Evolutionary conservation across 1,139 yeast species (phyloP).

Genomic region (Hemisphaericaspora xylanilytica): DNA sequence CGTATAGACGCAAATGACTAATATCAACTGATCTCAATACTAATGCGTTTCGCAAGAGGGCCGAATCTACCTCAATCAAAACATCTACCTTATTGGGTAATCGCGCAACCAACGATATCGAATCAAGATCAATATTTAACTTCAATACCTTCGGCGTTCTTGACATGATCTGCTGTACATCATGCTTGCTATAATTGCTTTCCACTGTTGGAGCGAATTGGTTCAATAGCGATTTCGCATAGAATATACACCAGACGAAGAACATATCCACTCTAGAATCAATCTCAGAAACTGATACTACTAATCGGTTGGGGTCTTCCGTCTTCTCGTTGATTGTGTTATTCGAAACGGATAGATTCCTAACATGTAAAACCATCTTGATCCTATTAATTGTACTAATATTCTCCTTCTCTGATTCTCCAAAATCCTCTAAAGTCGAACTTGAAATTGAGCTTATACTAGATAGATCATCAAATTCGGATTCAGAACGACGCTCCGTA

Average conservation of each 20-base stretch:
- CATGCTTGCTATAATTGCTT: constrained; percentile 27
- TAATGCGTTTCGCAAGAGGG: constrained; percentile 30
- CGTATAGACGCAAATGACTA: constrained; percentile 46
- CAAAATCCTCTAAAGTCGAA: constrained; percentile 9
- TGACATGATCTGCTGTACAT: constrained; percentile 22
- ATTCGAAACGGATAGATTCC: constrained; percentile 28
- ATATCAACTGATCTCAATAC: constrained; percentile 30
- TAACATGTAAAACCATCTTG: constrained; percentile 34
- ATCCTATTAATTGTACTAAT: constrained; percentile 21
- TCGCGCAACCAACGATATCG: constrained; percentile 44
- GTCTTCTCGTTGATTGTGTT: constrained; percentile 18
- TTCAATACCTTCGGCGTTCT: constrained; percentile 24
- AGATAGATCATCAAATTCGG: constrained; percentile 36
- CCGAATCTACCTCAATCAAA: constrained; percentile 48
- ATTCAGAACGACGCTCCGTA: constrained; percentile 19
- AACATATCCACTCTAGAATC: constrained; percentile 44
- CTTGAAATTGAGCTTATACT: constrained; percentile 31
- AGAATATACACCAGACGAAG: constrained; percentile 43
- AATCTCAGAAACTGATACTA: constrained; percentile 33
- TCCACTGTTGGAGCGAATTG: constrained; percentile 37
- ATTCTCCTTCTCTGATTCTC: constrained; percentile 17
- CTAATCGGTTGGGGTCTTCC: constrained; percentile 26
- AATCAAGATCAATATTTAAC: constrained; percentile 36
- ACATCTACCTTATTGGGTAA: constrained; percentile 53
- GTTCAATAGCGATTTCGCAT: constrained; percentile 37